These are phyloP conservation scores for Coniochaeta pulveracea DNA, from an alignment of 2,329 filamentous ascomycete genomes.

Conservation along the genomic window DNA sequence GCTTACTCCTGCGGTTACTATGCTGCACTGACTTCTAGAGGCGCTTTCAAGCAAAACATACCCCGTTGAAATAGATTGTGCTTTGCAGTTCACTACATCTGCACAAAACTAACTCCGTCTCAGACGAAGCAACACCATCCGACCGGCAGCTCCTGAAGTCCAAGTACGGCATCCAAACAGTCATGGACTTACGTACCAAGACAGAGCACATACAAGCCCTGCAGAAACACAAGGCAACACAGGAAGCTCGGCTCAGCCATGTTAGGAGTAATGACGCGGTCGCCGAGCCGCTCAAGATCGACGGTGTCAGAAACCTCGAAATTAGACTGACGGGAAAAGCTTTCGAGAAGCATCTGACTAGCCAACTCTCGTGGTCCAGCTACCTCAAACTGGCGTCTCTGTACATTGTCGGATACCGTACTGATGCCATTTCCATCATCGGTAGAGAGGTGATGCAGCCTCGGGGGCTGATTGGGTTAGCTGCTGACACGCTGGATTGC, in stretches of 20 bases:
- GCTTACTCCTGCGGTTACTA: no score
- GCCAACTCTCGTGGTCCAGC: constrained; percentile 55
- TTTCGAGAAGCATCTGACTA: constrained; percentile 58
- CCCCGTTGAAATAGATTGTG: no score
- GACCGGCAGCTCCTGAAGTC: constrained; percentile 51
- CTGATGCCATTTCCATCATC: constrained; percentile 58
- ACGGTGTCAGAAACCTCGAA: constrained; percentile 49
- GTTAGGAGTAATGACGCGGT: constrained; percentile 37
- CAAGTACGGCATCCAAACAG: constrained; percentile 53
- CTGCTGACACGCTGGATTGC: constrained; percentile 55
- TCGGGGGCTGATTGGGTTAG: constrained; percentile 60
- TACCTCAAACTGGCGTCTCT: constrained; percentile 54
- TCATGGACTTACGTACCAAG: constrained; percentile 73
- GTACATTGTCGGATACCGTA: constrained; percentile 55
- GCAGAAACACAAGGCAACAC: constrained; percentile 43
- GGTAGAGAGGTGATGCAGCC: constrained; percentile 59
- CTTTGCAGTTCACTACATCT: background rate
- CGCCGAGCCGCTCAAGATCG: constrained; percentile 48
- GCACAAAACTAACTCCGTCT: constrained; percentile 1
- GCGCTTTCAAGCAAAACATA: no score
- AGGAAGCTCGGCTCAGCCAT: constrained; percentile 26
- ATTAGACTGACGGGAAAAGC: constrained; percentile 65
- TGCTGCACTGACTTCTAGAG: no score
- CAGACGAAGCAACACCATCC: constrained; percentile 57
- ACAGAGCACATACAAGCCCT: constrained; percentile 64